Evolutionary conservation across 805 yeast species (phyloP), one percentile per base, ranked within the genome.

Genomic region (Metschnikowia lachancei): DNA sequence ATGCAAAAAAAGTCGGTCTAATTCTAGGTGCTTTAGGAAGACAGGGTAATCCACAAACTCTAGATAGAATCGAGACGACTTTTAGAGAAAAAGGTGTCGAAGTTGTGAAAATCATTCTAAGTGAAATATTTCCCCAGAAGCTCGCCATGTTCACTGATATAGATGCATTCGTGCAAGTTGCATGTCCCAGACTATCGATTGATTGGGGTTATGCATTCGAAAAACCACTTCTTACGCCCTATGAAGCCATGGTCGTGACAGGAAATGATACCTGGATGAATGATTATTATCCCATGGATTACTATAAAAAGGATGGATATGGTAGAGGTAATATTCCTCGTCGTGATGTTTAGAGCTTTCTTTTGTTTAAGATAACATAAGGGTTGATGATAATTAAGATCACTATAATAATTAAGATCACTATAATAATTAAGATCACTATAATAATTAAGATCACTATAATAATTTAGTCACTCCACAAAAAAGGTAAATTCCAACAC

Each of bases 131-230:
- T 66, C 99, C 99, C 0, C 86, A 82, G 43, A 94, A 94, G 57
- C 70, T 94, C 31, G 84, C 97, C 10, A 85, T 87, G 83, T 94
- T 94, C 66, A 91, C 88, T 57, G 94, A 88, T 58, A 80, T 92
- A 14, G 99, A 94, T 65, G 95, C 91, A 1, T 94, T 94, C 75
- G 87, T 94, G 12, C 99, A 94, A 66, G 96, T 94, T 2, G 99
- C 99, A 0, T 94, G 99, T 63, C 99, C 99, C 0, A 75, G 99
- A 58, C 70, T 94, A 38, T 88, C 96, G 1, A 92, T 94, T 35
- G 99, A 94, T 64, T 94, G 99, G 99, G 99, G 99, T 0, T 94
- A 94, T 64, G 99, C 99, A 0, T 94, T 94, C 61, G 82, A 82
- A 49, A 87, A 86, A 60, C 99, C 99, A 0, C 69, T 94, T 36